Conservation (phyloP, 83 land plant genomes). For the Diphasiastrum complanatum region DNA sequence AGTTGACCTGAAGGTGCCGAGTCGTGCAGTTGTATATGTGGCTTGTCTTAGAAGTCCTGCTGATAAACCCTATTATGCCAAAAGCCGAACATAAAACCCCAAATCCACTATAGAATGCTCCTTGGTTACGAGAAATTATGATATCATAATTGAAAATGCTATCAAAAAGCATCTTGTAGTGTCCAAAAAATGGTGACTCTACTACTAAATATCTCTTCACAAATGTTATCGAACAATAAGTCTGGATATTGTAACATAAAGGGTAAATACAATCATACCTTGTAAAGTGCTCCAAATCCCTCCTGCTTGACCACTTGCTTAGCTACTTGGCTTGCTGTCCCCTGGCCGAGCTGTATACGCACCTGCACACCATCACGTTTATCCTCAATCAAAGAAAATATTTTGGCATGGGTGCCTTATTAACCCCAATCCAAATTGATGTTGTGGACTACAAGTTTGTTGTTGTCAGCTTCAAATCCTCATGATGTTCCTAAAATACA, state of each 20-base stretch:
- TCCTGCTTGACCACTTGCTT: constrained; percentile 58
- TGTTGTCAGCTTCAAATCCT: no score
- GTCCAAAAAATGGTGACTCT: no score
- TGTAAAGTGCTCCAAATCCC: constrained; percentile 79
- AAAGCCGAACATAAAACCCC: neutral
- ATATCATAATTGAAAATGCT: no score
- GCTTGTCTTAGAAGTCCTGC: constrained; percentile 96
- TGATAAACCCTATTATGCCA: constrained; percentile 47
- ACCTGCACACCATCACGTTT: no score
- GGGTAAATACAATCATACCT: constrained; percentile 40
- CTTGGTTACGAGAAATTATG: neutral
- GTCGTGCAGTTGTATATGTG: constrained; percentile 96
- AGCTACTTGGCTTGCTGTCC: constrained; percentile 53
- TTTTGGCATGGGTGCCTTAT: no score
- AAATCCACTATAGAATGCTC: neutral
- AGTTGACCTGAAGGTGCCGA: constrained; percentile 72
- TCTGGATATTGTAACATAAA: neutral
- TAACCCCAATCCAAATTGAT: no score
- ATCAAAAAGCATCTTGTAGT: no score
- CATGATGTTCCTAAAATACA: no score
- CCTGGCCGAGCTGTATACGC: constrained; percentile 88
- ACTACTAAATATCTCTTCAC: no score
- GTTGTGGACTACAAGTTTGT: no score
- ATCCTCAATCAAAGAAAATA: no score
- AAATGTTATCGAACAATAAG: no score